Percentiles rank a stretch among this genome's conserved stretches.
Conservation (phyloP, 805 yeast species). For the Ogataea trehalophila region DNA sequence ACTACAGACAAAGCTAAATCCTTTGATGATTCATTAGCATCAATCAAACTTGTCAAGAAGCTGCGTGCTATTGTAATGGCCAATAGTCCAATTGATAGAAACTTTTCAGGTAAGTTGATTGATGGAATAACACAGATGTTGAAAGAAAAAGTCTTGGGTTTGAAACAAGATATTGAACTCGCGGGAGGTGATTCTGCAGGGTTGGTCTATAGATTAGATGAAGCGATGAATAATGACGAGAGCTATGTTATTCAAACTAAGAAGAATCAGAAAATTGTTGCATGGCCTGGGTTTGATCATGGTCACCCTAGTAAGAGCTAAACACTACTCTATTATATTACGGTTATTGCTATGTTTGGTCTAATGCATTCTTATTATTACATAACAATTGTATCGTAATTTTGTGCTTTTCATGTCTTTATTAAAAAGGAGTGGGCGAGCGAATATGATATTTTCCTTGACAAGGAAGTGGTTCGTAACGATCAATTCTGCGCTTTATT, state of each 20-base stretch:
- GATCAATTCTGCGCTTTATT: too few relatives aligned
- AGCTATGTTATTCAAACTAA: constrained; percentile 11
- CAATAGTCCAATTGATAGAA: constrained; percentile 49
- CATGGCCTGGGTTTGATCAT: constrained; percentile 70
- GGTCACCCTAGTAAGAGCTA: constrained; percentile 46
- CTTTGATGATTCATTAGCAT: constrained; percentile 30
- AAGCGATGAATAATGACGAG: constrained; percentile 17
- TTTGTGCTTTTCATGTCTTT: too few relatives aligned
- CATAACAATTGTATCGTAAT: too few relatives aligned
- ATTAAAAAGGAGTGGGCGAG: too few relatives aligned
- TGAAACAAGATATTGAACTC: constrained; percentile 18
- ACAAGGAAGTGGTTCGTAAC: too few relatives aligned
- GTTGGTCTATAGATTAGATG: constrained; percentile 12
- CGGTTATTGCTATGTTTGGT: too few relatives aligned
- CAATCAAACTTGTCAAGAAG: constrained; percentile 39
- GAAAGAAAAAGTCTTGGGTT: constrained; percentile 22
- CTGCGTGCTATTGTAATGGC: constrained; percentile 38
- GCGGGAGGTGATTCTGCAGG: constrained; percentile 1
- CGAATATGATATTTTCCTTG: background rate
- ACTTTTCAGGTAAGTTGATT: constrained; percentile 43
- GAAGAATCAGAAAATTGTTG: constrained; percentile 30
- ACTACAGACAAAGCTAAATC: constrained; percentile 18
- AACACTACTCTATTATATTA: background rate
- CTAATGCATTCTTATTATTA: too few relatives aligned
- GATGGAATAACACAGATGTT: constrained; percentile 25